These are phyloP conservation scores for Artemisia annua DNA, from an alignment of 129 eudicot genomes.

Conservation along the genomic window DNA sequence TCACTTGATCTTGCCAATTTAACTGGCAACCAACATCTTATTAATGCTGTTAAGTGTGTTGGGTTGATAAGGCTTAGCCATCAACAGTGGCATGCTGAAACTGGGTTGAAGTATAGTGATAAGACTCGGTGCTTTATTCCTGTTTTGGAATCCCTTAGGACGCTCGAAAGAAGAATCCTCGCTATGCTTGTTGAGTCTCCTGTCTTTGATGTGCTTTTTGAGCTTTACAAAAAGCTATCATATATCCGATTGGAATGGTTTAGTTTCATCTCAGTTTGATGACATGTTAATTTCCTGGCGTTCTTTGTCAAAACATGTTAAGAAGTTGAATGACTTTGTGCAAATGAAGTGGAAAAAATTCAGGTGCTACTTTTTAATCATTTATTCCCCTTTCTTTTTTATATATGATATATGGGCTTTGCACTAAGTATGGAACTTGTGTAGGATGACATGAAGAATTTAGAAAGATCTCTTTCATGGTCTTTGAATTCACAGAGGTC, in stretches of 20 bases:
- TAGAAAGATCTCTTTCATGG: slow-evolving; percentile 45
- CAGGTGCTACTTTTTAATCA: slow-evolving; percentile 42
- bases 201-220: slow-evolving; percentile 56
- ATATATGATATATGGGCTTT: neutral
- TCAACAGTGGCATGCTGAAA: slow-evolving; percentile 73
- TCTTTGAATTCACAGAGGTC: slow-evolving; percentile 62
- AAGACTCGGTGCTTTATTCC: slow-evolving; percentile 41
- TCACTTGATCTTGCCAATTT: slow-evolving; percentile 49
- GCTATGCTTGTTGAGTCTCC: slow-evolving; percentile 54
- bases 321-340: slow-evolving; percentile 49
- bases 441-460: slow-evolving; percentile 46
- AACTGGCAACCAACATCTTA: slow-evolving; percentile 35
- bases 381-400: neutral
- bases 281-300: slow-evolving; percentile 57
- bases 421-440: slow-evolving; percentile 6
- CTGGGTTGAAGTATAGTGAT: slow-evolving; percentile 27
- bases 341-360: slow-evolving; percentile 55
- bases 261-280: slow-evolving; percentile 47
- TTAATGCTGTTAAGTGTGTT: slow-evolving; percentile 47
- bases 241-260: slow-evolving; percentile 59
- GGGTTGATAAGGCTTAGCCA: slow-evolving; percentile 62
- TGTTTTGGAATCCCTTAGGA: slow-evolving; percentile 42
- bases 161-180: slow-evolving; percentile 71
- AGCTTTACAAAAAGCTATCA: slow-evolving; percentile 62
- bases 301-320: slow-evolving; percentile 48